Evolutionary conservation across 768 basidiomycete genomes (phyloP), one percentile per base, ranked within the genome.

Genomic region (Kwoniella pini): DNA sequence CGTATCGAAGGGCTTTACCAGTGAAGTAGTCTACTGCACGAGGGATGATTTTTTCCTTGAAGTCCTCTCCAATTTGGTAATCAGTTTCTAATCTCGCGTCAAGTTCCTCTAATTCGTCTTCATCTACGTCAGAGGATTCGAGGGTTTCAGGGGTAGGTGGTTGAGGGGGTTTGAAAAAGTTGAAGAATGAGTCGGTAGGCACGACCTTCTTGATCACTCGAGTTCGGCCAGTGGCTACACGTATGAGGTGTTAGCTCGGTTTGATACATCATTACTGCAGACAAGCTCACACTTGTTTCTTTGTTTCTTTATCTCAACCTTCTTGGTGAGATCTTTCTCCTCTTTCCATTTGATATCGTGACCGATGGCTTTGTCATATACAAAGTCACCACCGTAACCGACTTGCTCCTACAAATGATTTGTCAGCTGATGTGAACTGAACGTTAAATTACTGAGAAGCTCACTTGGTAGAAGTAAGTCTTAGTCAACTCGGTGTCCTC

Each of bases 231-330:
- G 81, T 82, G 67, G 80, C 81, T 82, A 55, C 0, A 21, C 43
- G 48, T 13, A 42, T n/a, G 36, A 39, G 50, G 11, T 6, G 19
- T 31, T n/a, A 27, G n/a, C n/a, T 42, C 15, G 33, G 19, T 39
- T 27, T 12, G 57, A 49, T 45, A 39, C 24, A 7, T 21, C 15
- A 30, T 9, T 9, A 5, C 26, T 0, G 0, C 28, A 2, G 11
- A 28, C 17, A 27, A 24, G 80, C 85, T 57, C 72, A 96, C 94
- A 93, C 85, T 97, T 99, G 82, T 99, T 99, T 73, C 95, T 83
- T 81, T 98, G 95, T 83, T 96, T 97, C 85, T 95, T 96, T 79
- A 97, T 94, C 82, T 98, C 95, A 71, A 91, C 89, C 81, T 90
- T 90, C 81, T 92, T 91, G 52, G 95, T 99, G 59, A 99, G 83